A percentile compares a stretch with the other conserved stretches of the same genome.
These are phyloP conservation scores for Lactifluus pinguis DNA, from an alignment of 768 basidiomycete genomes.

Conservation along the genomic window DNA sequence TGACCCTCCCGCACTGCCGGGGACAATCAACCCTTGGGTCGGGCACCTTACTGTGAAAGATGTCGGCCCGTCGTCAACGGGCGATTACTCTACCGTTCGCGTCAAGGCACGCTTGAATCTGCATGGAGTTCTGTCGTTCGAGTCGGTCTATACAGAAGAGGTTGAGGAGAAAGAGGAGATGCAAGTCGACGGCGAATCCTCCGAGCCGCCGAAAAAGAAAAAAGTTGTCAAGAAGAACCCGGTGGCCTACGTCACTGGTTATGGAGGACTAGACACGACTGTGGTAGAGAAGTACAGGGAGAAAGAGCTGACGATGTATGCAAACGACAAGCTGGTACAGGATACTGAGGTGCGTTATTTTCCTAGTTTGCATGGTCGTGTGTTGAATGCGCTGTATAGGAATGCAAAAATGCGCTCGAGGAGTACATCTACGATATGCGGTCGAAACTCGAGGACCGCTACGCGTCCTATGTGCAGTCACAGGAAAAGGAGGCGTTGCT, in stretches of 20 bases:
- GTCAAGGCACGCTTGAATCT: slow-evolving; percentile 84
- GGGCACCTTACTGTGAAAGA: slow-evolving; percentile 74
- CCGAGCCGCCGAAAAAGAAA: slow-evolving; percentile 69
- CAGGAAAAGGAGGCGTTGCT: slow-evolving; percentile 75
- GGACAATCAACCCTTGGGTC: slow-evolving; percentile 78
- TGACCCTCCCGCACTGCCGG: slow-evolving; percentile 62
- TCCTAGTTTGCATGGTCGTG: neutral
- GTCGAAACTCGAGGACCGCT: slow-evolving; percentile 84
- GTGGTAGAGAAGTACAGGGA: slow-evolving; percentile 62
- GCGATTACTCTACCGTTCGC: slow-evolving; percentile 76
- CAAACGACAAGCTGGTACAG: slow-evolving; percentile 89
- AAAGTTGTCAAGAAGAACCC: slow-evolving; percentile 77
- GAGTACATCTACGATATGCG: slow-evolving; percentile 98
- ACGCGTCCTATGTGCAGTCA: slow-evolving; percentile 62
- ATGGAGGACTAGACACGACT: slow-evolving; percentile 54
- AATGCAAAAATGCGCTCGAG: slow-evolving; percentile 97
- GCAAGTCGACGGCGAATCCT: slow-evolving; percentile 43
- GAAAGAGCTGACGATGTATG: slow-evolving; percentile 81
- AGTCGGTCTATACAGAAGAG: slow-evolving; percentile 79
- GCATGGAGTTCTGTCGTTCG: slow-evolving; percentile 83
- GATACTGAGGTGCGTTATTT: slow-evolving; percentile 78
- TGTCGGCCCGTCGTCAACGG: slow-evolving; percentile 58
- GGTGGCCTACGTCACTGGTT: slow-evolving; percentile 59
- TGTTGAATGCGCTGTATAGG: slow-evolving; percentile 35
- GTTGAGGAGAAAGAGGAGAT: slow-evolving; percentile 69